Evolutionary conservation across 2,329 filamentous ascomycete species (phyloP), one percentile per base, ranked within the genome.

Genomic region (Huntiella abstrusa): DNA sequence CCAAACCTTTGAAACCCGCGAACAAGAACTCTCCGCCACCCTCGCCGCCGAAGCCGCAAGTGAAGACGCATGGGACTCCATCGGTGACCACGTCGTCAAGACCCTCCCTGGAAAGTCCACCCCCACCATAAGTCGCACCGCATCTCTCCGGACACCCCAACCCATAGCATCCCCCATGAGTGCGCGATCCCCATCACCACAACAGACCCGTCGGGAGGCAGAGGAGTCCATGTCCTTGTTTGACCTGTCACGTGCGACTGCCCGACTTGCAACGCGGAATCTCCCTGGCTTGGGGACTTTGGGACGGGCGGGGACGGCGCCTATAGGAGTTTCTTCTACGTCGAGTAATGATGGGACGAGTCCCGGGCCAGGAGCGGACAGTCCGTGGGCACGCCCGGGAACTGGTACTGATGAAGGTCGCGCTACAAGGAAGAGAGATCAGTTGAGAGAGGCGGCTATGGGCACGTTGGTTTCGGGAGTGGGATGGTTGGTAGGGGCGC

Each of bases 1-100:
- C 3, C 77, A 75, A 43, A 77, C 75, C 1, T 91, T 82, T 66
- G 74, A 80, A 10, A 70, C 80, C 39, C 86, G 81, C 52, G 83
- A 92, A 56, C 79, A 84, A 54, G 81, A 88, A 57, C 73, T 84
- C 43, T 77, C 78, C 43, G 68, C 69, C 0, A 68, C 80, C 3
- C 66, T 83, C 11, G 70, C 70, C 43, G 70, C 76, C 33, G 82
- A 88, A 54, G 72, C 73, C 4, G 74, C 72, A 47, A 72, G 72
- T 37, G 83, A 85, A 55, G 65, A 70, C n/a, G 75, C 73, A 2
- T 85, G 81, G 70, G 79, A 85, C 55, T 70, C 75, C 10, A 68
- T 70, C 12, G 78, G 70, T 1, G 77, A 83, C 53, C 57, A 60
- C 4, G 12, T 39, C 10, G 33, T 34, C 42, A 41, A 16, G 13